Evolutionary conservation across 2,329 filamentous ascomycete species (phyloP).

Genomic region (Fusarium sp.): DNA sequence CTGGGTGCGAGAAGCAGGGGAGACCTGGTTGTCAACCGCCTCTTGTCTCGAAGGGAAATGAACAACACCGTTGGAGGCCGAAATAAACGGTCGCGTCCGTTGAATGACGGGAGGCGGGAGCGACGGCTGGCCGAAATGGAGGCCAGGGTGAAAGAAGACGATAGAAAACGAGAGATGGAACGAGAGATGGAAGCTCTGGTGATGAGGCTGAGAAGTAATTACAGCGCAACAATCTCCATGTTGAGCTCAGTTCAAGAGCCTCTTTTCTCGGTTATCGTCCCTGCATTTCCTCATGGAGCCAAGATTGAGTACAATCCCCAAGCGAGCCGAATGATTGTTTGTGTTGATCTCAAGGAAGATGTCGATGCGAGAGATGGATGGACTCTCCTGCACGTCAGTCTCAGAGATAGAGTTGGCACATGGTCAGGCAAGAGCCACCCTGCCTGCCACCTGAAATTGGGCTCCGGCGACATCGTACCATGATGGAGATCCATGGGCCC

Average conservation of each 20-base stretch:
- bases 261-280: constrained; percentile 4
- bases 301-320: background rate
- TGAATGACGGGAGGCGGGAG: background rate
- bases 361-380: constrained; percentile 8
- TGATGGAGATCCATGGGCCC: background rate
- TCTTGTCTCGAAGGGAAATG: constrained; percentile 11
- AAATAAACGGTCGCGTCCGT: background rate
- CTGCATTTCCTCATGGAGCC: background rate
- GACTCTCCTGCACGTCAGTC: constrained; percentile 9
- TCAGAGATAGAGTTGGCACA: constrained; percentile 24
- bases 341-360: background rate
- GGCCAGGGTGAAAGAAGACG: background rate
- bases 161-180: background rate
- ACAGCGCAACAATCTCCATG: background rate
- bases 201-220: background rate
- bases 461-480: constrained; percentile 21
- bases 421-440: constrained; percentile 6
- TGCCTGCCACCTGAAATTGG: background rate
- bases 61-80: constrained; percentile 3
- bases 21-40: constrained; percentile 32
- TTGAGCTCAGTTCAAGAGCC: background rate
- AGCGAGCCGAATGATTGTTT: background rate
- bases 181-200: background rate
- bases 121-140: background rate
- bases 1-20: constrained; percentile 39